phyloP scores from a whole-genome alignment of 2,329 filamentous ascomycete species.

The Emmonsiellopsis sp. region DNA sequence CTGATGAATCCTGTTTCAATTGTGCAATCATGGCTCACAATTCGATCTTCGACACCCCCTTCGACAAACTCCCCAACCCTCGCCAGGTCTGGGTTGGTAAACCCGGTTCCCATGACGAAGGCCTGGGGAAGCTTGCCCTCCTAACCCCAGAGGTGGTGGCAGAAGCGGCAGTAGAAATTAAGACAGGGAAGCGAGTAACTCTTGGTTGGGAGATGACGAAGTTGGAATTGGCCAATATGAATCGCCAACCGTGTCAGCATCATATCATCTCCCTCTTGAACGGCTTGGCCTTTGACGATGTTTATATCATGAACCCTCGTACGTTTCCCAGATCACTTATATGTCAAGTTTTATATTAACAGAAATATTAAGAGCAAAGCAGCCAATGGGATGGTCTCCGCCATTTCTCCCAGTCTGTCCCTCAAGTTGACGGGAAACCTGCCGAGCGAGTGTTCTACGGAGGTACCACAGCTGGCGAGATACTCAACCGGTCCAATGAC shows the following conservation, averaged over 20 bases:
- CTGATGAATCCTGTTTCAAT: no score
- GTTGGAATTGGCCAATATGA: slow-evolving; percentile 46
- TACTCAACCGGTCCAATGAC: slow-evolving; percentile 33
- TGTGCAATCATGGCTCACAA: background rate
- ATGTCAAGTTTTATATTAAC: slow-evolving; percentile 7
- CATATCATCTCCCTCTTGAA: slow-evolving; percentile 41
- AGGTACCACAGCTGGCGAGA: slow-evolving; percentile 38
- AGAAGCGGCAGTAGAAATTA: slow-evolving; percentile 42
- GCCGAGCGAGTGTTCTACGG: slow-evolving; percentile 39
- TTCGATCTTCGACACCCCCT: slow-evolving; percentile 23
- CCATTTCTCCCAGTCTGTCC: slow-evolving; percentile 37
- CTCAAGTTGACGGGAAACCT: slow-evolving; percentile 20
- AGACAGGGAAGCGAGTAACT: slow-evolving; percentile 41
- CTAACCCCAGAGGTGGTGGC: slow-evolving; percentile 46
- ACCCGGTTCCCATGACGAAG: slow-evolving; percentile 41
- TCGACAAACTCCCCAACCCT: slow-evolving; percentile 40
- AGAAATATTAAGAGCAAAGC: slow-evolving; percentile 30
- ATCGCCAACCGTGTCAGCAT: slow-evolving; percentile 42
- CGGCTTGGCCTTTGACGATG: slow-evolving; percentile 41
- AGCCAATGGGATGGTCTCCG: slow-evolving; percentile 45
- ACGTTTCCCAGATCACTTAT: slow-evolving; percentile 10
- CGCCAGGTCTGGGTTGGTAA: slow-evolving; percentile 39
- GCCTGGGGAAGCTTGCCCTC: slow-evolving; percentile 41
- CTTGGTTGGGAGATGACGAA: slow-evolving; percentile 49
- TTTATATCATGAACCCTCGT: slow-evolving; percentile 43